A percentile compares a stretch with the other conserved stretches of the same genome.
phyloP scores from a whole-genome alignment of 2,329 filamentous ascomycete species.

The Torrubiellomyces zombiae region DNA sequence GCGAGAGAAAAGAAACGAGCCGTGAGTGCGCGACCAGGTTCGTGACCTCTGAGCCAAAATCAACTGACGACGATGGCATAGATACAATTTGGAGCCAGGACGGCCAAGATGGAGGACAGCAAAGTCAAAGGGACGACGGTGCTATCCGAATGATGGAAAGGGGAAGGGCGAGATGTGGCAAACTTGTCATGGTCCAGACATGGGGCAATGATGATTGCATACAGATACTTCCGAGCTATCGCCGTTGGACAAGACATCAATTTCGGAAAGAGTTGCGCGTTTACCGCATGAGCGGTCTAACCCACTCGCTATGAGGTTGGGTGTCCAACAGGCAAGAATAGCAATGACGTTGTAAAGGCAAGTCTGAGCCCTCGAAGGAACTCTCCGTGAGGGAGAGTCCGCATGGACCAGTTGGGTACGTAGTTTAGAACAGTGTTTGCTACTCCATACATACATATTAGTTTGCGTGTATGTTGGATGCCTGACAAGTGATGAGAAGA shows the following conservation, averaged over 20 bases:
- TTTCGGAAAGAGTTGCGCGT: constrained; percentile 18
- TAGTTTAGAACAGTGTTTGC: no score
- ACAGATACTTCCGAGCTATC: constrained; percentile 61
- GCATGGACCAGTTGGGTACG: no score
- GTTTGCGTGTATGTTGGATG: no score
- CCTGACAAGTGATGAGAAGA: no score
- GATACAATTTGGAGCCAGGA: constrained; percentile 72
- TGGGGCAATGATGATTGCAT: constrained; percentile 45
- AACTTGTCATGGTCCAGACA: background rate
- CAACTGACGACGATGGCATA: constrained; percentile 12
- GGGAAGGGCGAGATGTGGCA: no score
- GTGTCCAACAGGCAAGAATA: constrained; percentile 10
- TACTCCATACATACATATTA: no score
- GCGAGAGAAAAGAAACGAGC: constrained; percentile 66
- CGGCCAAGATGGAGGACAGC: constrained; percentile 64
- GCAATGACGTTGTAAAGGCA: constrained; percentile 44
- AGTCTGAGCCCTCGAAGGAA: constrained; percentile 43
- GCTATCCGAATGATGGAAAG: constrained; percentile 25
- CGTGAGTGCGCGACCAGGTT: constrained; percentile 4
- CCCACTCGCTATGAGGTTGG: constrained; percentile 22
- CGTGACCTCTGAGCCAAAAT: background rate
- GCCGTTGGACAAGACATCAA: constrained; percentile 8
- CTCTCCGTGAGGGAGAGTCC: no score
- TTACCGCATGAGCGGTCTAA: constrained; percentile 32
- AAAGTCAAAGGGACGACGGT: constrained; percentile 52